Evolutionary conservation across 1,139 yeast genomes (phyloP).

Genomic region (Insectozyma bohioensis): DNA sequence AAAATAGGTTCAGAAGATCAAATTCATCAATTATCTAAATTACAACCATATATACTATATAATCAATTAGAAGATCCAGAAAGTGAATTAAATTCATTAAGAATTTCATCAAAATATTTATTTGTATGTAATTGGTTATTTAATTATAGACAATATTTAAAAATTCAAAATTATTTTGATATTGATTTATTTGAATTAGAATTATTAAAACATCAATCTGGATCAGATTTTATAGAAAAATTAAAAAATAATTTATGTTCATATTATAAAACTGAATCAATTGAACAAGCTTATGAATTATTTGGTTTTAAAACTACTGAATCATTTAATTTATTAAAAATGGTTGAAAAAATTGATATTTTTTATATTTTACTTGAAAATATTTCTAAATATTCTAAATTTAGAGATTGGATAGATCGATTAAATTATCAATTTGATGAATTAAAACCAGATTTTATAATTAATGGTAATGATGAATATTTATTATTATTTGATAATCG

Average conservation of each 20-base stretch:
- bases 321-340: slow-evolving; percentile 35
- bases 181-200: slow-evolving; percentile 57
- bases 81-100: slow-evolving; percentile 14
- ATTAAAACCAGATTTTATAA: slow-evolving; percentile 27
- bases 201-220: slow-evolving; percentile 31
- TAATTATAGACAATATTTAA: slow-evolving; percentile 43
- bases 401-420: slow-evolving; percentile 46
- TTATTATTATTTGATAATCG: slow-evolving; percentile 46
- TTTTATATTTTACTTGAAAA: slow-evolving; percentile 42
- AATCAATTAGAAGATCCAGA: slow-evolving; percentile 18
- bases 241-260: slow-evolving; percentile 1
- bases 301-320: too few species aligned
- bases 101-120: slow-evolving; percentile 36
- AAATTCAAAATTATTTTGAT: slow-evolving; percentile 46
- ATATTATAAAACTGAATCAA: slow-evolving; percentile 1
- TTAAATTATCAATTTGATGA: slow-evolving; percentile 31
- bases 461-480: slow-evolving; percentile 30
- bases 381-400: slow-evolving; percentile 34
- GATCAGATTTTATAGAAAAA: slow-evolving; percentile 1
- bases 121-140: slow-evolving; percentile 54
- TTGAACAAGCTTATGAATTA: slow-evolving; percentile 4
- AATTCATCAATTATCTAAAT: slow-evolving; percentile 26
- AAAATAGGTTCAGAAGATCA: too few species aligned
- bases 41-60: slow-evolving; percentile 28
- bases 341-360: slow-evolving; percentile 48